These are phyloP conservation scores for Circinella minor DNA, from an alignment of 371 early-diverging fungal genomes.

Conservation along the genomic window DNA sequence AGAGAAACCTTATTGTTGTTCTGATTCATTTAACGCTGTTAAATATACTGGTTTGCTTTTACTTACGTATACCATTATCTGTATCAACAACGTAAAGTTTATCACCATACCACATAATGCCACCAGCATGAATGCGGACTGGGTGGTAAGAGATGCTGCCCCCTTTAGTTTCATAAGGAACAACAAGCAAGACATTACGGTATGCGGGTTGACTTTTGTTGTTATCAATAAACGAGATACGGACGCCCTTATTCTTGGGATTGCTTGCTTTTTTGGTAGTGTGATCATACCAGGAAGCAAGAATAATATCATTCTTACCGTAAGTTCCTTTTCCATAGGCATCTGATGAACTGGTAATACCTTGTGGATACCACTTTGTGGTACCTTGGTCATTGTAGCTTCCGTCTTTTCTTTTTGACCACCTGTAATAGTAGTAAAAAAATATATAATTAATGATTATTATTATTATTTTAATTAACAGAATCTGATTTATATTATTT, in stretches of 20 bases:
- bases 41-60: too few relatives aligned
- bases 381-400: conserved; percentile 14
- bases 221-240: conserved; percentile 16
- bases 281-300: conserved; percentile 14
- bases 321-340: conserved; percentile 13
- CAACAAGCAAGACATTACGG: conserved; percentile 15
- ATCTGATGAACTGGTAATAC: conserved; percentile 16
- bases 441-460: background rate
- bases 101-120: conserved; percentile 19
- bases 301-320: conserved; percentile 5
- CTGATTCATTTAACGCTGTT: too few relatives aligned
- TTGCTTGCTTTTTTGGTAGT: background rate
- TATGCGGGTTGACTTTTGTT: background rate
- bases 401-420: background rate
- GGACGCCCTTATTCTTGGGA: conserved; percentile 13
- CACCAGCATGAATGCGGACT: conserved; percentile 18
- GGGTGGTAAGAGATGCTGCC: conserved; percentile 8
- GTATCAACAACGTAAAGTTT: conserved; percentile 17
- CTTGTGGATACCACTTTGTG: conserved; percentile 15
- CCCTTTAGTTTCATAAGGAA: background rate
- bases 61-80: background rate
- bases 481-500: too few relatives aligned
- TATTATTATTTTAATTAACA: too few relatives aligned
- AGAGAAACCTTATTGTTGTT: too few relatives aligned
- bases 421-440: background rate